Evolutionary conservation across 2,329 filamentous ascomycete genomes (phyloP).

Genomic region (Aureobasidium zeae): DNA sequence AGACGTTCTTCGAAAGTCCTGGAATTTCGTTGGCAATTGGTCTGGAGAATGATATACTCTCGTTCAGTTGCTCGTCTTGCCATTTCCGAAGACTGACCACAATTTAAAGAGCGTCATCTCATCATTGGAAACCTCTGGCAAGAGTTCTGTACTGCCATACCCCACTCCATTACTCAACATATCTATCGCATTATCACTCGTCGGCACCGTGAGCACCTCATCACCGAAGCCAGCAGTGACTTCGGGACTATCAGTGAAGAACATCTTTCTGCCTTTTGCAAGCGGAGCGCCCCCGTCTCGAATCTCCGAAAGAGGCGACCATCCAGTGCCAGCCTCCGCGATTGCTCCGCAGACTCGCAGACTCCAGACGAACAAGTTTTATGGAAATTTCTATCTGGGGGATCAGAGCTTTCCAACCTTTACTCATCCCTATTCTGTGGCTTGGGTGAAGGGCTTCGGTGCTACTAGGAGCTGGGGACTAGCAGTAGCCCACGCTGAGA

Average conservation of each 20-base stretch:
- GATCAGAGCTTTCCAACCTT: constrained; percentile 60
- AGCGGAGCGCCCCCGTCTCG: constrained; percentile 33
- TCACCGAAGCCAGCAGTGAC: constrained; percentile 22
- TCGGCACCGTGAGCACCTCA: constrained; percentile 23
- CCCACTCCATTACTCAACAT: constrained; percentile 22
- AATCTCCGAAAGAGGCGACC: constrained; percentile 30
- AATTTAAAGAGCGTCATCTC: constrained; percentile 14
- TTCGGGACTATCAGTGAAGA: constrained; percentile 18
- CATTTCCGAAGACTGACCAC: neutral
- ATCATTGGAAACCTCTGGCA: constrained; percentile 22
- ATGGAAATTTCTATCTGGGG: constrained; percentile 67
- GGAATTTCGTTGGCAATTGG: no score
- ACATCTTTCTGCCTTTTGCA: constrained; percentile 36
- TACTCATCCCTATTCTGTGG: constrained; percentile 52
- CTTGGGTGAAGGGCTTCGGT: constrained; percentile 41
- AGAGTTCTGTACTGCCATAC: constrained; percentile 24
- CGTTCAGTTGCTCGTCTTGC: neutral
- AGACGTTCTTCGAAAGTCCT: no score
- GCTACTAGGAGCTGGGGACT: constrained; percentile 65
- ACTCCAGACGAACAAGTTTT: constrained; percentile 63
- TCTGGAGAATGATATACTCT: neutral
- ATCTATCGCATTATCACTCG: constrained; percentile 24
- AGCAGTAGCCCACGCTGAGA: constrained; percentile 63
- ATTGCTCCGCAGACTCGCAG: constrained; percentile 35
- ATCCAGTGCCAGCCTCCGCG: constrained; percentile 32